phyloP scores from a whole-genome alignment of 1,284 basidiomycete genomes.

The Leccinum proliferum region DNA sequence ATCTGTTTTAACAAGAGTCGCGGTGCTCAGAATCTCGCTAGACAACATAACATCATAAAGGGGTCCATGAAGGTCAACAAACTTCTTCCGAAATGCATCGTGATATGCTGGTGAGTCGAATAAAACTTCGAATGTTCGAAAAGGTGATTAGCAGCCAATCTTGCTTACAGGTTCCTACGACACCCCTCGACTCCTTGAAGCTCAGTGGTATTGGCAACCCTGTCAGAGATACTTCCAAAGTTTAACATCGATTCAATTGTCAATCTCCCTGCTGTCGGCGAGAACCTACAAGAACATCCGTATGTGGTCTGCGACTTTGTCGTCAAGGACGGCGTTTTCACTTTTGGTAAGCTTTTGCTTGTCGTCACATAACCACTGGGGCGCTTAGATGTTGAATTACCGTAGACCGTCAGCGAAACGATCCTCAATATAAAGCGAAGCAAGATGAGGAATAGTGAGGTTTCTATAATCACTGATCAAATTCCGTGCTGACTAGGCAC shows the following conservation, averaged over 20 bases:
- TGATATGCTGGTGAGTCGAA: slow-evolving; percentile 15
- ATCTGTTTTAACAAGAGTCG: too few relatives aligned
- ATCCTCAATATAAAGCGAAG: slow-evolving; percentile 7
- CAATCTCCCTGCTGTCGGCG: slow-evolving; percentile 14
- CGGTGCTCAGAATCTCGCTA: too few relatives aligned
- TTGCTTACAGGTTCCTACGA: slow-evolving; percentile 11
- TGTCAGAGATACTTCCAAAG: slow-evolving; percentile 10
- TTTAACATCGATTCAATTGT: slow-evolving; percentile 13
- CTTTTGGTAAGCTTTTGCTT: slow-evolving; percentile 10
- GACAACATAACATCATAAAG: slow-evolving; percentile 7
- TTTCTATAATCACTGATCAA: neutral
- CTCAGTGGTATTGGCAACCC: slow-evolving; percentile 15
- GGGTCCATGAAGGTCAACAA: slow-evolving; percentile 3
- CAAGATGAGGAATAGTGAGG: slow-evolving; percentile 17
- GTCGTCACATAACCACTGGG: neutral
- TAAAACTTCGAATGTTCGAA: neutral
- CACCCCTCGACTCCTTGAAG: slow-evolving; percentile 17
- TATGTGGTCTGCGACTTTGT: slow-evolving; percentile 11
- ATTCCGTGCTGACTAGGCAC: neutral
- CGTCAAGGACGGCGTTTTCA: slow-evolving; percentile 17
- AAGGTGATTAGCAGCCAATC: neutral
- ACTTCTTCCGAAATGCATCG: slow-evolving; percentile 14
- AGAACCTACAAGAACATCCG: slow-evolving; percentile 19
- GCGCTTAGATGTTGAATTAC: neutral
- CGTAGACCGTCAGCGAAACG: slow-evolving; percentile 15